A percentile compares a stretch with the other conserved stretches of the same genome.
Evolutionary conservation across 192 early-diverging fungal species (phyloP).

Genomic region (Coemansia biformis): DNA sequence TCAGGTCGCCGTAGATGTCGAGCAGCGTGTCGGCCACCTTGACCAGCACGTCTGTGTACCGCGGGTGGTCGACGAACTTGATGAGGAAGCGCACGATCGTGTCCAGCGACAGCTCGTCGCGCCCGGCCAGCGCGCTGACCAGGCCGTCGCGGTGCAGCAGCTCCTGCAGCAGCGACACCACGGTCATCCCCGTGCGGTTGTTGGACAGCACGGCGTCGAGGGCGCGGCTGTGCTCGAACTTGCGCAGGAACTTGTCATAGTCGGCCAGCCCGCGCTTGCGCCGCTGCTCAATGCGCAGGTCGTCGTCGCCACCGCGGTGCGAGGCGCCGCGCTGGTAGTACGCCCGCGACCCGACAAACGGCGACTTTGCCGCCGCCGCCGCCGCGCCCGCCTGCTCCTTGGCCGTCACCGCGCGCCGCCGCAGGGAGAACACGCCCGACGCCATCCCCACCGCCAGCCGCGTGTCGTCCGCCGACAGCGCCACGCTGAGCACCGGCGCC

Average conservation of each 20-base stretch:
- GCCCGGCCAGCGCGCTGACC: constrained; percentile 67
- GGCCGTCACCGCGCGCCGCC: constrained; percentile 73
- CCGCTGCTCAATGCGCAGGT: constrained; percentile 70
- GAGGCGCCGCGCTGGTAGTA: constrained; percentile 66
- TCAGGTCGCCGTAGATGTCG: constrained; percentile 78
- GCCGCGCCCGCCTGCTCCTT: constrained; percentile 55
- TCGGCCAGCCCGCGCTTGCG: constrained; percentile 58
- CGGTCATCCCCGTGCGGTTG: constrained; percentile 56
- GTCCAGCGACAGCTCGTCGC: constrained; percentile 83
- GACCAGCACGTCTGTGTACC: constrained; percentile 70
- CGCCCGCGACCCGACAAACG: constrained; percentile 59
- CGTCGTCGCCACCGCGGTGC: constrained; percentile 56
- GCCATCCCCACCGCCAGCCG: constrained; percentile 90
- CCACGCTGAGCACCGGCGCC: constrained; percentile 83
- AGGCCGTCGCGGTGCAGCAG: constrained; percentile 83
- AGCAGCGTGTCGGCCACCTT: constrained; percentile 64
- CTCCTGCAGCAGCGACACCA: constrained; percentile 82
- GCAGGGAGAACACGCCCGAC: constrained; percentile 79
- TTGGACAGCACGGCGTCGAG: constrained; percentile 76
- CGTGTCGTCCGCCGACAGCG: constrained; percentile 85
- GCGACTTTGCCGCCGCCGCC: constrained; percentile 26
- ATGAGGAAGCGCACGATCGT: constrained; percentile 78
- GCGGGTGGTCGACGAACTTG: constrained; percentile 74
- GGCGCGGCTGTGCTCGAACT: constrained; percentile 85
- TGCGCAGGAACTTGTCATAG: constrained; percentile 80